phyloP scores from a whole-genome alignment of 306 rosid genomes.

The Citrullus colocynthis region DNA sequence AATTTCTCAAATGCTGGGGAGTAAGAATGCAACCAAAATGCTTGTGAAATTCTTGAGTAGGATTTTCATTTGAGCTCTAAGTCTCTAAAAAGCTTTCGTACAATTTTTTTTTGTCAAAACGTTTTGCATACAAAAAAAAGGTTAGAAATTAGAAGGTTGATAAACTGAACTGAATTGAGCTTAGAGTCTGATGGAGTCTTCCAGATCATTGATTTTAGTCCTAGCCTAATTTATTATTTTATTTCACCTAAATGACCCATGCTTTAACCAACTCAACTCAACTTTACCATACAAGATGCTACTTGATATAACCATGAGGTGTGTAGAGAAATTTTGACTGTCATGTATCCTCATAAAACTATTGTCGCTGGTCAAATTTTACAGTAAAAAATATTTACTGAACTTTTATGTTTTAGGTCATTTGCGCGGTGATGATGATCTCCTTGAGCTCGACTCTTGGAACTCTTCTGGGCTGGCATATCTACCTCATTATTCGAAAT shows the following conservation, averaged over 20 bases:
- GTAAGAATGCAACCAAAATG: background rate
- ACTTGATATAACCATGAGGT: background rate
- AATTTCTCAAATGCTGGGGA: background rate
- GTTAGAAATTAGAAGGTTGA: background rate
- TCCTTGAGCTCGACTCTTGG: slow-evolving; percentile 44
- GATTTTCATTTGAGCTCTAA: background rate
- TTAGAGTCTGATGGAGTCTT: background rate
- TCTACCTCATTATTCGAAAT: slow-evolving; percentile 63
- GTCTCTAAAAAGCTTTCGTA: background rate
- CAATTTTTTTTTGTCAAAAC: background rate
- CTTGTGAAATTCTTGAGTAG: background rate
- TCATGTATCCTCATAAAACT: background rate
- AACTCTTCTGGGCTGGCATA: slow-evolving; percentile 72
- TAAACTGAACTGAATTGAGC: background rate
- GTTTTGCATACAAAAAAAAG: background rate
- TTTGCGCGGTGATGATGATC: slow-evolving; percentile 31
- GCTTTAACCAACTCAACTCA: background rate
- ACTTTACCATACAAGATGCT: background rate
- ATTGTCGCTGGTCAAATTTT: background rate
- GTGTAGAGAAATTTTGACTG: background rate
- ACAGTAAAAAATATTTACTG: background rate
- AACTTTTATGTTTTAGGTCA: slow-evolving; percentile 28
- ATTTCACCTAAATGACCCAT: background rate
- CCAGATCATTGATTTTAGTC: background rate
- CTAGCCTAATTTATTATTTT: background rate